phyloP scores from a whole-genome alignment of 768 basidiomycete genomes.

The Russula abietina region DNA sequence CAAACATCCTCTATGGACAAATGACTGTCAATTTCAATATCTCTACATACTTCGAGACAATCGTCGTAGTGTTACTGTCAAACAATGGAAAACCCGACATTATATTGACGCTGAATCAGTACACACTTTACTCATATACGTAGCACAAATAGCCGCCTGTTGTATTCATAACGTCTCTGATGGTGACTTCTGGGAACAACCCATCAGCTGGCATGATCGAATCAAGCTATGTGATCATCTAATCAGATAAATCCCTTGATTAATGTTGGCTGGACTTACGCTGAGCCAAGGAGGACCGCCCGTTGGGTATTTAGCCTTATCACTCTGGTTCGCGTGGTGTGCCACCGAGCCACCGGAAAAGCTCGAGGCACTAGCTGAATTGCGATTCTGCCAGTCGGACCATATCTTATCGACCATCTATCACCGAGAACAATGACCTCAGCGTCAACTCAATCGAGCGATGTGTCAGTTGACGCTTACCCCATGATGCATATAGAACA shows the following conservation, averaged over 20 bases:
- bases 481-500: slow-evolving; percentile 35
- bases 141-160: slow-evolving; percentile 34
- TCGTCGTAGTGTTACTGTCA: no score
- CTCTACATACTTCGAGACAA: no score
- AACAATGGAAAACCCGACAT: no score
- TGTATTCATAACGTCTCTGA: slow-evolving; percentile 32
- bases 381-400: slow-evolving; percentile 33
- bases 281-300: slow-evolving; percentile 29
- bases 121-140: slow-evolving; percentile 24
- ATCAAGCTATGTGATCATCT: slow-evolving; percentile 24
- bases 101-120: no score
- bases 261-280: slow-evolving; percentile 15
- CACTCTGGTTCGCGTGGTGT: slow-evolving; percentile 26
- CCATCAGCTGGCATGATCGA: slow-evolving; percentile 30
- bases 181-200: slow-evolving; percentile 26
- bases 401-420: slow-evolving; percentile 37
- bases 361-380: slow-evolving; percentile 27
- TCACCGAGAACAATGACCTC: background rate
- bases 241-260: background rate
- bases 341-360: slow-evolving; percentile 33
- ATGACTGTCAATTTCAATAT: no score
- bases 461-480: slow-evolving; percentile 23
- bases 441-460: background rate
- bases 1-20: no score
- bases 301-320: slow-evolving; percentile 27